A percentile compares a stretch with the other conserved stretches of the same genome.
phyloP scores from a whole-genome alignment of 2,329 filamentous ascomycete species.

The Neofusicoccum umdonicola region DNA sequence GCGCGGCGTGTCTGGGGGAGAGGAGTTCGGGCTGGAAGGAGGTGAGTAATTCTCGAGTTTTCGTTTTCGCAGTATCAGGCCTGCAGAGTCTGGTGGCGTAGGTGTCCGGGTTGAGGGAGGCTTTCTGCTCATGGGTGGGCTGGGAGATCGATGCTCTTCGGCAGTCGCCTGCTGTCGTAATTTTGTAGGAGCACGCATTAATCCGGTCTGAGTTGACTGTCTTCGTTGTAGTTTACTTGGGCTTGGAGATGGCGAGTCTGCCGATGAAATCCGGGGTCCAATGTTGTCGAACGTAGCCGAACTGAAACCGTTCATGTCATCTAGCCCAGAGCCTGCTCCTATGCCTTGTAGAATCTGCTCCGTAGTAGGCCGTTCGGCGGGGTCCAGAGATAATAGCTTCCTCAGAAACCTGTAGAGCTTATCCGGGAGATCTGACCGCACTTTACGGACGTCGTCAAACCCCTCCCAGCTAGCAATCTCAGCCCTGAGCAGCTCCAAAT shows the following conservation, averaged over 20 bases:
- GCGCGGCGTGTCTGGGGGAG: neutral
- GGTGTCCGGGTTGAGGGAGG: neutral
- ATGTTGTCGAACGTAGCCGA: slow-evolving; percentile 34
- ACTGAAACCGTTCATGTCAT: slow-evolving; percentile 45
- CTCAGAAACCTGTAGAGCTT: slow-evolving; percentile 84
- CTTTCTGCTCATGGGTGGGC: slow-evolving; percentile 25
- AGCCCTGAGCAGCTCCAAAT: slow-evolving; percentile 76
- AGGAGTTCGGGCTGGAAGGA: neutral
- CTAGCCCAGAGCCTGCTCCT: slow-evolving; percentile 59
- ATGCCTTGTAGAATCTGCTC: slow-evolving; percentile 80
- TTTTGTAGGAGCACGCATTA: slow-evolving; percentile 33
- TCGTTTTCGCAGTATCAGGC: slow-evolving; percentile 9
- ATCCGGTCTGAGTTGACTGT: slow-evolving; percentile 23
- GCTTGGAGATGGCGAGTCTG: slow-evolving; percentile 41
- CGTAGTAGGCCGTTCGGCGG: slow-evolving; percentile 74
- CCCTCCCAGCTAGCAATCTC: slow-evolving; percentile 89
- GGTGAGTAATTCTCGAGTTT: slow-evolving; percentile 10
- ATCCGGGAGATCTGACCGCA: slow-evolving; percentile 78
- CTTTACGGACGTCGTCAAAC: slow-evolving; percentile 72
- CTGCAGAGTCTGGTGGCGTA: slow-evolving; percentile 7
- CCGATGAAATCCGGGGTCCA: slow-evolving; percentile 43
- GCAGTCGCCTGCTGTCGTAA: slow-evolving; percentile 31
- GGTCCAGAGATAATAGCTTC: slow-evolving; percentile 73
- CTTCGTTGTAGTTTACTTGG: slow-evolving; percentile 27
- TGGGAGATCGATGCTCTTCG: slow-evolving; percentile 32